A percentile compares a stretch with the other conserved stretches of the same genome.
Evolutionary conservation across 345 rosid species (phyloP).

Genomic region (sweet orange (Citrus sinensis)): DNA sequence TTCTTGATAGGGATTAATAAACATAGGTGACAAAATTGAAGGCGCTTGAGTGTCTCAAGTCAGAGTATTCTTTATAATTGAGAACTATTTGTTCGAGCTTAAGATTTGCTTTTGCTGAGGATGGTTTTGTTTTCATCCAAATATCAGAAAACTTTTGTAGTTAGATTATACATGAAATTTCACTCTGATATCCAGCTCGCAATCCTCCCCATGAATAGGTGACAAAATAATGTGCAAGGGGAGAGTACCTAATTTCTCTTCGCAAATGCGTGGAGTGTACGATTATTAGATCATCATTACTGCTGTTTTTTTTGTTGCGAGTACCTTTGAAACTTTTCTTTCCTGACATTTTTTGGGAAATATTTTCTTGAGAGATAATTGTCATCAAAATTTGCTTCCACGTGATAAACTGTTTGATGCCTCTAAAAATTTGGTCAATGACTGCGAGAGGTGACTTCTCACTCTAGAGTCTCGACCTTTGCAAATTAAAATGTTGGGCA

Average conservation of each 20-base stretch:
- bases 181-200: slow-evolving; percentile 4
- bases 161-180: slow-evolving; percentile 25
- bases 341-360: no score
- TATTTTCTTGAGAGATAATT: neutral
- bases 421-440: no score
- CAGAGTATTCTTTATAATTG: slow-evolving; percentile 32
- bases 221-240: slow-evolving; percentile 25
- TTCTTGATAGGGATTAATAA: slow-evolving; percentile 31
- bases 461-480: no score
- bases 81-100: slow-evolving; percentile 8
- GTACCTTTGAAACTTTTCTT: neutral
- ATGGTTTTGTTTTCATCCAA: slow-evolving; percentile 41
- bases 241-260: neutral
- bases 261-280: neutral
- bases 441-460: no score
- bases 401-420: neutral
- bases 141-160: slow-evolving; percentile 22
- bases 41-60: slow-evolving; percentile 27
- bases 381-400: neutral
- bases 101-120: slow-evolving; percentile 19
- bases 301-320: neutral
- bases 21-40: slow-evolving; percentile 19
- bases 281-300: neutral
- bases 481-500: no score
- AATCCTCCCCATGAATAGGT: slow-evolving; percentile 17